Evolutionary conservation across 345 rosid genomes (phyloP).

Genomic region (Geranium rotundifolium): DNA sequence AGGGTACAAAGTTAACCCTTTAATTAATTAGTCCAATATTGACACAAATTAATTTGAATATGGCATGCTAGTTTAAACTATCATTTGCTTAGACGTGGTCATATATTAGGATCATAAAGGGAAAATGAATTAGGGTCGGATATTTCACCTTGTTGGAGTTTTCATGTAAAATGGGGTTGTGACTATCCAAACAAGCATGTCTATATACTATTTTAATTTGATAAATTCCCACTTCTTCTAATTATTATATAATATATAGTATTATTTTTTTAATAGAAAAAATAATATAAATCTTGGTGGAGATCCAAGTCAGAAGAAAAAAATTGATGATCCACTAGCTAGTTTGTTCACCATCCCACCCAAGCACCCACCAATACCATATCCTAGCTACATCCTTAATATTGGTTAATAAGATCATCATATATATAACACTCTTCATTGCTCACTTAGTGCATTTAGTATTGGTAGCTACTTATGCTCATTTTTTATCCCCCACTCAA

Average conservation of each 20-base stretch:
- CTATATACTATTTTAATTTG: too few relatives aligned
- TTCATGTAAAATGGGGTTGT: not conserved
- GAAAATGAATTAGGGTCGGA: too few relatives aligned
- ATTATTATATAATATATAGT: not conserved
- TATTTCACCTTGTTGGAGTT: conserved; percentile 1
- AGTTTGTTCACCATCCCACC: not conserved
- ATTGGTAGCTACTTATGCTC: not conserved
- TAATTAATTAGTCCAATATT: too few relatives aligned
- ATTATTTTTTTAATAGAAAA: not conserved
- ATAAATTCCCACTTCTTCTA: too few relatives aligned
- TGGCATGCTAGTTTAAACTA: too few relatives aligned
- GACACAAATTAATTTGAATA: too few relatives aligned
- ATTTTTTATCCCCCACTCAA: not conserved
- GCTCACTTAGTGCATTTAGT: not conserved
- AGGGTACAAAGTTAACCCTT: too few relatives aligned
- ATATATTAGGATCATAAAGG: too few relatives aligned
- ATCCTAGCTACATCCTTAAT: not conserved
- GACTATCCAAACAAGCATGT: not conserved
- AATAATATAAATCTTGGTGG: not conserved
- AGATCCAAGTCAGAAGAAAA: not conserved
- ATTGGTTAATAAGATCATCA: not conserved
- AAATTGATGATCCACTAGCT: not conserved
- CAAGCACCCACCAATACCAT: conserved; percentile 1
- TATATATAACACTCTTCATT: too few relatives aligned
- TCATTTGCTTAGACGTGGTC: too few relatives aligned